Evolutionary conservation across 495 filamentous ascomycete genomes (phyloP), one percentile per base, ranked within the genome.

Genomic region (Aspergillus coremiiformis): DNA sequence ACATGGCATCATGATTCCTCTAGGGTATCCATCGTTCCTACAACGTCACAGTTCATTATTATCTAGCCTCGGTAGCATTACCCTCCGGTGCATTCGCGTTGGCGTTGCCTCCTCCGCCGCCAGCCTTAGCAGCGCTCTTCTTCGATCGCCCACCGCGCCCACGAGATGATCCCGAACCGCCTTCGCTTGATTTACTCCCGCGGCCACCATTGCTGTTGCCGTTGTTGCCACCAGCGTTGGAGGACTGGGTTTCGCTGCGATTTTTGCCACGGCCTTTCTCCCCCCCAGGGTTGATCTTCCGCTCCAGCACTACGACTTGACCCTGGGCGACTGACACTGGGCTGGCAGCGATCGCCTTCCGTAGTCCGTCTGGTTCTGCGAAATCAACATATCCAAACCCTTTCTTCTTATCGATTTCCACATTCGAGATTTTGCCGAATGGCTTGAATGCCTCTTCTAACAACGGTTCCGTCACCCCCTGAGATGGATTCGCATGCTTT

Each of bases 371-470:
- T 2, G 82, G 76, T 21, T 85, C 80, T 4, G 76, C 80, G 66
- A 96, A 96, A 51, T 93, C 87, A 30, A 91, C 83, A 56, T 95
- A 95, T 9, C 89, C 90, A 59, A 94, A 94, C 1, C 90, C 90
- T 66, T 96, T 96, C 62, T 89, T 84, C 67, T 87, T 87, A 60
- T 96, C 90, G 39, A 96, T 92, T 59, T 95, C 90, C 2, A 93
- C 87, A 54, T 80, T 84, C 3, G 78, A 76, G 27, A 95, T 78
- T 6, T 79, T 56, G 15, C 90, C 90, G 53, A 86, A 92, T 1
- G 67, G 62, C 30, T 80, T 68, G 61, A 96, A 82, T 7, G 87
- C 83, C 54, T 83, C 76, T 53, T 84, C 80, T 4, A 96, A 78
- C 0, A 88, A 65, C 0, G 82, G 70, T 56, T 95, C 90, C 0